phyloP scores from a whole-genome alignment of 108 stramenopile species.

The Stephanodiscus triporus region DNA sequence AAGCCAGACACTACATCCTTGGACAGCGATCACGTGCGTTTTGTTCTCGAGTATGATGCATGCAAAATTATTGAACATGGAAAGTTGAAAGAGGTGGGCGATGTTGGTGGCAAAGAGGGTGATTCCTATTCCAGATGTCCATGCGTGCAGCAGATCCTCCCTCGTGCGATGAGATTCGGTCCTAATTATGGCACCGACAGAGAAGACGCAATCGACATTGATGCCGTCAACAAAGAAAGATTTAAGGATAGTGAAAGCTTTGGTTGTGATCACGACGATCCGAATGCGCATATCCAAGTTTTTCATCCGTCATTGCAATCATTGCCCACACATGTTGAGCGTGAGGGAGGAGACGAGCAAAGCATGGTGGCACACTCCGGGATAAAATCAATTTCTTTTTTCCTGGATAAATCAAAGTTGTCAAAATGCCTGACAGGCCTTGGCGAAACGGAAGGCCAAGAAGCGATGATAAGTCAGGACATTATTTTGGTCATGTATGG shows the following conservation, averaged over 20 bases:
- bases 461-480: conserved; percentile 22
- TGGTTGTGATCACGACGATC: conserved; percentile 11
- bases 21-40: background rate
- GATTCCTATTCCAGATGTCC: background rate
- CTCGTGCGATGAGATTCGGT: conserved; percentile 11
- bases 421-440: background rate
- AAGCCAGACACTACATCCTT: background rate
- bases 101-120: background rate
- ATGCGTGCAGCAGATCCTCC: conserved; percentile 28
- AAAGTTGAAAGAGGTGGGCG: conserved; percentile 6
- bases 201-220: too few species aligned
- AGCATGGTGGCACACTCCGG: conserved; percentile 13
- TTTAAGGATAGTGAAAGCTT: background rate
- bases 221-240: conserved; percentile 2
- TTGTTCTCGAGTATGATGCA: conserved; percentile 23
- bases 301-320: conserved; percentile 32
- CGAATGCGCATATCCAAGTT: conserved; percentile 24
- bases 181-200: background rate
- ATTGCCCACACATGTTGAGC: background rate
- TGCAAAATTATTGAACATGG: conserved; percentile 17
- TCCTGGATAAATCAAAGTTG: conserved; percentile 21
- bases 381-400: conserved; percentile 31
- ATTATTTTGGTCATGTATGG: conserved; percentile 74
- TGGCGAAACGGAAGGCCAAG: background rate
- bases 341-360: background rate